phyloP scores from a whole-genome alignment of 805 yeast genomes.

The Lachancea quebecensis region DNA sequence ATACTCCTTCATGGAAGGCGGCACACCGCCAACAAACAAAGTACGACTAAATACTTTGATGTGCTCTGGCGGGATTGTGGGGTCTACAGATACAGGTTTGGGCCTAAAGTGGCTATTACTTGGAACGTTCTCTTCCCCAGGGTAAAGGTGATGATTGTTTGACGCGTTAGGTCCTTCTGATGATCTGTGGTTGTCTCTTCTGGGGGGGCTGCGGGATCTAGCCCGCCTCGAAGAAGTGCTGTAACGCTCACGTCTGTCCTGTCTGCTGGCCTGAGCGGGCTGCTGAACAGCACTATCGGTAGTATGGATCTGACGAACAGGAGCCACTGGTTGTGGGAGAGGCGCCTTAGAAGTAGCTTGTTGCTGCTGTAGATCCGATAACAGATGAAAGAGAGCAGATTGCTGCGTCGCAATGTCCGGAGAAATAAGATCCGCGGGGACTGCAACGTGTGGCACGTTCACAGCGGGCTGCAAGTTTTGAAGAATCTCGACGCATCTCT shows the following conservation, averaged over 20 bases:
- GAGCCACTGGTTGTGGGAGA: constrained; percentile 7
- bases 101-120: constrained; percentile 72
- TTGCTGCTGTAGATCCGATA: constrained; percentile 29
- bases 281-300: constrained; percentile 3
- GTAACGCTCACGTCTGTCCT: constrained; percentile 9
- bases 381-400: constrained; percentile 36
- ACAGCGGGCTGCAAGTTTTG: constrained; percentile 17
- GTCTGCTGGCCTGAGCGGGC: constrained; percentile 7
- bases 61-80: constrained; percentile 64
- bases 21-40: constrained; percentile 89
- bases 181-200: constrained; percentile 11
- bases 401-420: constrained; percentile 33
- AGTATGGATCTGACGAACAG: not conserved
- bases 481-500: constrained; percentile 27
- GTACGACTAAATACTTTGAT: constrained; percentile 86
- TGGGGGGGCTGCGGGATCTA: constrained; percentile 46
- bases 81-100: constrained; percentile 65
- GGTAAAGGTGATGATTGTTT: constrained; percentile 31
- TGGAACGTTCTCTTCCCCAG: constrained; percentile 57
- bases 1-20: constrained; percentile 69
- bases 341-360: constrained; percentile 10
- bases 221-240: constrained; percentile 32
- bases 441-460: constrained; percentile 15
- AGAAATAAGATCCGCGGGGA: constrained; percentile 21
- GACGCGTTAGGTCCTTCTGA: constrained; percentile 15